phyloP scores from a whole-genome alignment of 2,329 filamentous ascomycete species.

The Penicillium sp. region DNA sequence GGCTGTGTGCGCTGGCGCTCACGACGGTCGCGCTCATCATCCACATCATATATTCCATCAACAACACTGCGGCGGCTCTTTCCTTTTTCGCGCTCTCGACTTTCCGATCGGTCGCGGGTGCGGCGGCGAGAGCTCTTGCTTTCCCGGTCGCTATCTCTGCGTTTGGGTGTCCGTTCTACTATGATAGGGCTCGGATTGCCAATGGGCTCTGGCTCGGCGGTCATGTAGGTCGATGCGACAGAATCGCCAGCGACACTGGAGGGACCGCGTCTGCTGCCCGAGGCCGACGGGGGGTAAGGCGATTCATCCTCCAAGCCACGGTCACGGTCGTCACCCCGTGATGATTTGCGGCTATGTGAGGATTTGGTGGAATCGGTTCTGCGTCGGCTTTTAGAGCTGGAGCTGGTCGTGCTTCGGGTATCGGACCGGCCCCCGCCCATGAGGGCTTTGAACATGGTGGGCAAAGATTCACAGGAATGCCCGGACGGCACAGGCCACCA shows the following conservation, averaged over 20 bases:
- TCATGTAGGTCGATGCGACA: constrained; percentile 40
- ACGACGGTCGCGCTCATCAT: constrained; percentile 21
- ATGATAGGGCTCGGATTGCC: constrained; percentile 29
- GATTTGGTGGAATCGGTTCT: constrained; percentile 33
- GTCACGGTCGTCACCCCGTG: constrained; percentile 50
- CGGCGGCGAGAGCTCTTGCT: constrained; percentile 23
- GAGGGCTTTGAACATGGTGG: constrained; percentile 42
- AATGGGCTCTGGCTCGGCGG: constrained; percentile 35
- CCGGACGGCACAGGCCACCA: constrained; percentile 26
- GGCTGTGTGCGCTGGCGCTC: constrained; percentile 33
- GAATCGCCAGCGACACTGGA: constrained; percentile 31
- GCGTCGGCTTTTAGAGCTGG: constrained; percentile 36
- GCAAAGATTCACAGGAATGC: constrained; percentile 28
- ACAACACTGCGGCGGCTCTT: constrained; percentile 18
- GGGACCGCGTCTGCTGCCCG: constrained; percentile 27
- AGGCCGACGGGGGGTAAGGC: constrained; percentile 25
- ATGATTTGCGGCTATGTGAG: constrained; percentile 39
- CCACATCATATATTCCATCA: constrained; percentile 15
- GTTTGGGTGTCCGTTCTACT: constrained; percentile 30
- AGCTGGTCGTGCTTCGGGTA: constrained; percentile 30
- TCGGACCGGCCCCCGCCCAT: constrained; percentile 39
- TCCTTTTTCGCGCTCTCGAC: constrained; percentile 27
- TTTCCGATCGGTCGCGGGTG: constrained; percentile 30
- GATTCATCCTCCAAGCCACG: constrained; percentile 39
- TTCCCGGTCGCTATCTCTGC: constrained; percentile 28